These are phyloP conservation scores for Vigna mungo DNA, from an alignment of 306 rosid species.

Conservation along the genomic window DNA sequence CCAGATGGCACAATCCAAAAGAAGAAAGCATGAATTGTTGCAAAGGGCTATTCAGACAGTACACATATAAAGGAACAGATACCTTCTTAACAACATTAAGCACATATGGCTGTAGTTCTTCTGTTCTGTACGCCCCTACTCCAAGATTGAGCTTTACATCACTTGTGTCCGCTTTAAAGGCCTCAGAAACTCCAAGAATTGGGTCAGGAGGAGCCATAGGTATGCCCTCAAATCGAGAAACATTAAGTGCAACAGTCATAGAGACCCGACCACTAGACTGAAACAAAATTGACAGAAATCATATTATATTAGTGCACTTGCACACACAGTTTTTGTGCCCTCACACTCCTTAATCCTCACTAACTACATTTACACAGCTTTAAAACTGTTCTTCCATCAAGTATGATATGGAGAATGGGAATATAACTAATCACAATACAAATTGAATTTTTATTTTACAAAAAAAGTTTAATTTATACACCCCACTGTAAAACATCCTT, in stretches of 20 bases:
- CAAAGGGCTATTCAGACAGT: neutral
- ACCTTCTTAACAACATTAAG: slow-evolving; percentile 94
- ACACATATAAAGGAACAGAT: slow-evolving; percentile 26
- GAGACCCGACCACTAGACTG: slow-evolving; percentile 76
- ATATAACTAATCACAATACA: neutral
- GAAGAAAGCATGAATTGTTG: too few relatives aligned
- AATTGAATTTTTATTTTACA: neutral
- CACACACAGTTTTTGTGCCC: neutral
- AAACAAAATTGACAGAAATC: slow-evolving; percentile 26
- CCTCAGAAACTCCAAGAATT: slow-evolving; percentile 99
- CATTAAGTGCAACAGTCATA: slow-evolving; percentile 74
- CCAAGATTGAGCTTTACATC: slow-evolving; percentile 91
- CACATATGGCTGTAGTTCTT: slow-evolving; percentile 90
- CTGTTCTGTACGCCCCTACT: slow-evolving; percentile 95
- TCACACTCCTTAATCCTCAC: neutral
- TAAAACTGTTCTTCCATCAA: neutral
- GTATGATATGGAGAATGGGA: neutral
- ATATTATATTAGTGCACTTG: neutral
- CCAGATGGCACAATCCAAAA: too few relatives aligned
- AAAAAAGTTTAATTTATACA: neutral
- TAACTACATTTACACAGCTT: slow-evolving; percentile 16
- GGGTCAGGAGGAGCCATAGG: slow-evolving; percentile 99
- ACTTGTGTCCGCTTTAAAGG: slow-evolving; percentile 76
- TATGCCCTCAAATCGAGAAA: slow-evolving; percentile 88
- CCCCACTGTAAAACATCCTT: neutral